Base-by-base conservation (phyloP, 805 yeast genomes). In the Pichia occidentalis region DNA sequence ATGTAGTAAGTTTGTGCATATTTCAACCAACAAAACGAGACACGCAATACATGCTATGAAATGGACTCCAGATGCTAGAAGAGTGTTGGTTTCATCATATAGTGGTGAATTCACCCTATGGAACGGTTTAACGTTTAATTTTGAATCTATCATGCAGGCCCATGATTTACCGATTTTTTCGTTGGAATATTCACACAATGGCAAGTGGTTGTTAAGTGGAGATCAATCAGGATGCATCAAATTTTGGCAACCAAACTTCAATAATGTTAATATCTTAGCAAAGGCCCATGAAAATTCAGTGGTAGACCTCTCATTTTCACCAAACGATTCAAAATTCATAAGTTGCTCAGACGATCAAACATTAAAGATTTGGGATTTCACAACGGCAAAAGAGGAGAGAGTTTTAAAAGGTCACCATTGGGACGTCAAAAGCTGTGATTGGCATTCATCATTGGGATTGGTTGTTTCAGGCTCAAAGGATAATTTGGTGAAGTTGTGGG, bases 121-220 rank as follows among this genome's bases (percentile, higher is more conserved):
- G 97, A 87, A 88, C 58, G 97, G 97, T 9, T 75, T 84, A 69
- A 81, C 95, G 8, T 92, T 90, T 63, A 86, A 85, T 56, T 87
- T 92, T 56, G 99, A 92, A 58, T 85, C 95, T 38, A 87, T 92
- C 47, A 92, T 88, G 94, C 98, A 92, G 65, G 97, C 97, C 1
- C 99, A 92, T 61, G 99, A 92, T 57, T 70, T 82, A 43, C 87
- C 96, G 0, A 82, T 92, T 25, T 71, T 87, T 24, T 69, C 90
- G 1, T 64, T 86, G 53, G 71, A 75, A 47, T 92, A 90, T 61
- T 79, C 92, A 5, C 94, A 86, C 57, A 80, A 81, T 43, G 96
- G 86, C 44, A 96, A 88, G 46, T 92, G 97, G 97, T 70, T 92
- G 43, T 65, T 92, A 18, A 80, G 94, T 54, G 96, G 95, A 25